Percentiles rank a stretch among this genome's conserved stretches.
Evolutionary conservation across 2,329 filamentous ascomycete species (phyloP).

Genomic region (Oidium heveae): DNA sequence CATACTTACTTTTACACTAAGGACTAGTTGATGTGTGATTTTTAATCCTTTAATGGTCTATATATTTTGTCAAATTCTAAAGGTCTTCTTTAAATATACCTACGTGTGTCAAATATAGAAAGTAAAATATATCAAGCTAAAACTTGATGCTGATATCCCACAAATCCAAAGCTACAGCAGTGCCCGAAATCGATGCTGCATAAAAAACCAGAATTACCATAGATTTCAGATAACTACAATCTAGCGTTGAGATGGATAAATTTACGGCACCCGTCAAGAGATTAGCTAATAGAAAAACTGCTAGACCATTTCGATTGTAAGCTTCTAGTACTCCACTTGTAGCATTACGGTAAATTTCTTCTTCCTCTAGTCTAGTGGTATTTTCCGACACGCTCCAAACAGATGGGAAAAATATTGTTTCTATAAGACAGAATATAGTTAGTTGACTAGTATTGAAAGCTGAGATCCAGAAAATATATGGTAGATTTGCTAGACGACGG

Average conservation of each 20-base stretch:
- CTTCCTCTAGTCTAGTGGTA: slow-evolving; percentile 29
- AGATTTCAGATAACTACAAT: slow-evolving; percentile 35
- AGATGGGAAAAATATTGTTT: slow-evolving; percentile 52
- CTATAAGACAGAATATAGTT: slow-evolving; percentile 50
- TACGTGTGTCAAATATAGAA: too few species aligned
- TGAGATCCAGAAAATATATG: slow-evolving; percentile 81
- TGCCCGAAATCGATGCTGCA: slow-evolving; percentile 34
- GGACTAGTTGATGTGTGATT: too few species aligned
- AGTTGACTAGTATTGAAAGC: slow-evolving; percentile 77
- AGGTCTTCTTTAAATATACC: too few species aligned
- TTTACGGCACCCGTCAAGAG: slow-evolving; percentile 76
- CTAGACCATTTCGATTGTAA: slow-evolving; percentile 72
- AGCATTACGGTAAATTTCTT: slow-evolving; percentile 35
- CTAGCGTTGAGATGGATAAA: slow-evolving; percentile 58
- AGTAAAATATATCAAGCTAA: not conserved
- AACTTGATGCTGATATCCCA: slow-evolving; percentile 9
- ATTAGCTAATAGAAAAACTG: slow-evolving; percentile 69
- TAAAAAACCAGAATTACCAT: slow-evolving; percentile 59
- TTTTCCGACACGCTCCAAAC: slow-evolving; percentile 29
- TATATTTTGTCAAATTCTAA: too few species aligned
- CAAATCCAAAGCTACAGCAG: slow-evolving; percentile 41
- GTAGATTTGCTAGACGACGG: slow-evolving; percentile 71
- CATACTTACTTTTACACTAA: too few species aligned
- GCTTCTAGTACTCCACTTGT: slow-evolving; percentile 63
- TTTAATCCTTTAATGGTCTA: too few species aligned